A percentile compares a stretch with the other conserved stretches of the same genome.
phyloP scores from a whole-genome alignment of 2,329 filamentous ascomycete species.

The Fusarium sp. region DNA sequence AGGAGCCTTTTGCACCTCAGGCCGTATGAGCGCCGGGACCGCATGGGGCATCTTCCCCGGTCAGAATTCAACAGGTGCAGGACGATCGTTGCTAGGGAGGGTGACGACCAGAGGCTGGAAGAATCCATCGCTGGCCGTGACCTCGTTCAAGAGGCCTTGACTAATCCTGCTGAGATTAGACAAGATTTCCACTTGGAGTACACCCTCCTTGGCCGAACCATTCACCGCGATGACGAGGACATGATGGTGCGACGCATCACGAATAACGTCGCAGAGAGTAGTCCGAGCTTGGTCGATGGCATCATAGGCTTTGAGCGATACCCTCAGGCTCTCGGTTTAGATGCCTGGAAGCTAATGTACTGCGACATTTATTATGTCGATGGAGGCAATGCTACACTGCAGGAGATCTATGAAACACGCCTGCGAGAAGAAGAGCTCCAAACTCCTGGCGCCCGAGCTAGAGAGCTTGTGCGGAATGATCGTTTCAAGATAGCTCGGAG shows the following conservation, averaged over 20 bases:
- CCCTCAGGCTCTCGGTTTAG: neutral
- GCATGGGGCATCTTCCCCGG: neutral
- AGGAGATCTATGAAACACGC: slow-evolving; percentile 20
- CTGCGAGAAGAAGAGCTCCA: slow-evolving; percentile 33
- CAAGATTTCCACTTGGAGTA: neutral
- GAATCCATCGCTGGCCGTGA: slow-evolving; percentile 21
- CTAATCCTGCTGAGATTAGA: slow-evolving; percentile 15
- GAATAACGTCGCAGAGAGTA: neutral
- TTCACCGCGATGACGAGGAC: neutral
- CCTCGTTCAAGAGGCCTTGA: slow-evolving; percentile 23
- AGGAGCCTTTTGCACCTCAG: slow-evolving; percentile 19
- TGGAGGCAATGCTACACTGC: neutral
- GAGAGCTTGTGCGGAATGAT: slow-evolving; percentile 20
- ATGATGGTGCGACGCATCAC: slow-evolving; percentile 14
- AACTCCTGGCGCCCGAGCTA: slow-evolving; percentile 18
- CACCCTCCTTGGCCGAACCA: slow-evolving; percentile 26
- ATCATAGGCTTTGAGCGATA: slow-evolving; percentile 2
- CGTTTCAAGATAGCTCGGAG: slow-evolving; percentile 19
- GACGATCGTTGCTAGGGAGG: slow-evolving; percentile 1
- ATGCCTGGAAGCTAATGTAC: slow-evolving; percentile 34
- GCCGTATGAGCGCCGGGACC: neutral
- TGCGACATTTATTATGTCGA: slow-evolving; percentile 33
- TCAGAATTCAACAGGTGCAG: slow-evolving; percentile 3
- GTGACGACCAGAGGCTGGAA: neutral
- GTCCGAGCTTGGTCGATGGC: neutral